phyloP scores from a whole-genome alignment of 495 filamentous ascomycete species.

The Tuber melanosporum region DNA sequence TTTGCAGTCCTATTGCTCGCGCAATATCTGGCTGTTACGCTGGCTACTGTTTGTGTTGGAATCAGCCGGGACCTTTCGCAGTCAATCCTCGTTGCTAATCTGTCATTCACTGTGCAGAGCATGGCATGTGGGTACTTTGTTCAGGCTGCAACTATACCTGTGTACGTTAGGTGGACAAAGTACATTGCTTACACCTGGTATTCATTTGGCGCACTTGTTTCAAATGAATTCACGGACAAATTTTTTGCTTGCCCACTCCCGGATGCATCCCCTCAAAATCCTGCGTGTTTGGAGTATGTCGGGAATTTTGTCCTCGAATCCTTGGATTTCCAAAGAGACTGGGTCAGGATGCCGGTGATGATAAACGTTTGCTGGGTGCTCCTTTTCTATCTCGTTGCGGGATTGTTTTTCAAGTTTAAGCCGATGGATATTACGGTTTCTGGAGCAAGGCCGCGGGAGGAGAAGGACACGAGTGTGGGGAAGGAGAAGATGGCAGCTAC shows the following conservation, averaged over 20 bases:
- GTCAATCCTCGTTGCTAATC: constrained; percentile 59
- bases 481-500: constrained; percentile 56
- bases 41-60: constrained; percentile 55
- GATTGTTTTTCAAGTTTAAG: constrained; percentile 53
- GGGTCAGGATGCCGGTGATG: constrained; percentile 59
- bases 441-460: constrained; percentile 53
- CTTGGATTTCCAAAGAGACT: constrained; percentile 56
- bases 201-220: constrained; percentile 57
- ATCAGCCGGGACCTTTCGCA: constrained; percentile 57
- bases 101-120: constrained; percentile 63
- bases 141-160: constrained; percentile 61
- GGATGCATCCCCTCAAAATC: constrained; percentile 53
- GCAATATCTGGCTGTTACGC: constrained; percentile 62
- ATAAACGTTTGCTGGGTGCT: constrained; percentile 53
- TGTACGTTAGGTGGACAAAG: constrained; percentile 68
- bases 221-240: constrained; percentile 61
- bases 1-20: constrained; percentile 56
- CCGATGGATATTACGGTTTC: constrained; percentile 52
- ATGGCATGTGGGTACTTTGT: constrained; percentile 69
- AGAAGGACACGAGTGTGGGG: constrained; percentile 53
- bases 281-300: constrained; percentile 59
- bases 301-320: constrained; percentile 60
- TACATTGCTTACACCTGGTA: constrained; percentile 59
- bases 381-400: constrained; percentile 53
- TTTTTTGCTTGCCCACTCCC: constrained; percentile 61